phyloP scores from a whole-genome alignment of 2,329 filamentous ascomycete genomes.

The Shiraia sp. region DNA sequence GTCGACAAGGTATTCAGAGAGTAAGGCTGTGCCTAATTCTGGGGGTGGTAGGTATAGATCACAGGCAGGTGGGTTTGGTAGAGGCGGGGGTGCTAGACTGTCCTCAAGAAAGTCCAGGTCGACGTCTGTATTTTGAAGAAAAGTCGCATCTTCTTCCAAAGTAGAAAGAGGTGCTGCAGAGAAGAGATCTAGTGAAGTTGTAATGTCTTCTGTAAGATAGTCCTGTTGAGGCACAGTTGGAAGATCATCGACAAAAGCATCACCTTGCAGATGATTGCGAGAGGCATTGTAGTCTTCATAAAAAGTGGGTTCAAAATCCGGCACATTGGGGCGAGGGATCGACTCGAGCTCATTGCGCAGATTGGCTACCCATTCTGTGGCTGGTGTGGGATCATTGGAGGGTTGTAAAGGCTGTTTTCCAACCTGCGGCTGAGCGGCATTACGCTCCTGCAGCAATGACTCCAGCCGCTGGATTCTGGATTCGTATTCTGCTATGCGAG shows the following conservation, averaged over 20 bases:
- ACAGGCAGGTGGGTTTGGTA: constrained; percentile 6
- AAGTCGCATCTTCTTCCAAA: constrained; percentile 18
- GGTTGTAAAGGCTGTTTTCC: constrained; percentile 18
- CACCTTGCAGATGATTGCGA: background rate
- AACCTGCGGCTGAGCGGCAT: constrained; percentile 22
- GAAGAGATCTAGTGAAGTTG: background rate
- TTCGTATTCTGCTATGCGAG: constrained; percentile 30
- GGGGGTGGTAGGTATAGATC: constrained; percentile 26
- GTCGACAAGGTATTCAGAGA: constrained; percentile 29
- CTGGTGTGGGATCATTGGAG: constrained; percentile 13
- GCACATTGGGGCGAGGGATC: constrained; percentile 11
- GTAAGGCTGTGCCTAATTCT: constrained; percentile 25
- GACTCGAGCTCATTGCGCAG: constrained; percentile 23
- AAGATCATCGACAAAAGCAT: background rate
- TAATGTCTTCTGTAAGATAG: background rate
- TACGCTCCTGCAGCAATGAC: constrained; percentile 24
- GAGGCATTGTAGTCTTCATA: constrained; percentile 6
- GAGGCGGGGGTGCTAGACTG: constrained; percentile 1
- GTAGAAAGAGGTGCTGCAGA: constrained; percentile 10
- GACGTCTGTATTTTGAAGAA: constrained; percentile 16
- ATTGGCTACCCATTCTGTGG: constrained; percentile 21
- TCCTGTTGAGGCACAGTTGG: background rate
- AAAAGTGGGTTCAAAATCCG: constrained; percentile 15
- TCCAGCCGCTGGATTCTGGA: constrained; percentile 27
- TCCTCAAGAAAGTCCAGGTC: constrained; percentile 2